Evolutionary conservation across 257 asterid genomes (phyloP).

Genomic region (Apocynum venetum): DNA sequence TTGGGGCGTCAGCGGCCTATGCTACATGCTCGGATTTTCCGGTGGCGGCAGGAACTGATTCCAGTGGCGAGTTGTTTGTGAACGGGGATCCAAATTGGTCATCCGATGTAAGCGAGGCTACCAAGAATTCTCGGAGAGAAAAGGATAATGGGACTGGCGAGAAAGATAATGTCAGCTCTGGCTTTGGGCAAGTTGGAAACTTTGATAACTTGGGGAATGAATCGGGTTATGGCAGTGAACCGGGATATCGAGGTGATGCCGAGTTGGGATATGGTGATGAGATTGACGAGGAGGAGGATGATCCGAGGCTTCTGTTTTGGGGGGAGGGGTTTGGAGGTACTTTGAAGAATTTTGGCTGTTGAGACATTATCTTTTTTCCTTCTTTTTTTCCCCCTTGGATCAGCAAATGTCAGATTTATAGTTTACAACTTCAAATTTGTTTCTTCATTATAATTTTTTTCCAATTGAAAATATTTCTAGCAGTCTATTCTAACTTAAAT

Average conservation of each 20-base stretch:
- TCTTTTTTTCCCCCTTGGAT: not conserved
- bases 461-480: not conserved
- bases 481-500: not conserved
- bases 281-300: slow-evolving; percentile 75
- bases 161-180: slow-evolving; percentile 43
- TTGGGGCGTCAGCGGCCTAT: slow-evolving; percentile 81
- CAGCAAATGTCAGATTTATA: not conserved
- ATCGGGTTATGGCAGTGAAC: slow-evolving; percentile 95
- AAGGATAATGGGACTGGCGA: slow-evolving; percentile 53
- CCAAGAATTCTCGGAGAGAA: slow-evolving; percentile 53
- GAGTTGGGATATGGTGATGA: slow-evolving; percentile 86
- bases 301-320: slow-evolving; percentile 66
- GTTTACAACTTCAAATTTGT: not conserved
- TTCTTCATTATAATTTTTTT: not conserved
- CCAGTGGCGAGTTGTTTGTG: slow-evolving; percentile 89
- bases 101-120: slow-evolving; percentile 81
- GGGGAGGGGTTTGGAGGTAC: slow-evolving; percentile 84
- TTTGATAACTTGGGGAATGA: slow-evolving; percentile 59
- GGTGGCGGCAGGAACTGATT: slow-evolving; percentile 80
- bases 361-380: not conserved
- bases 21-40: slow-evolving; percentile 91
- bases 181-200: slow-evolving; percentile 54
- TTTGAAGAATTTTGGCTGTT: slow-evolving; percentile 2
- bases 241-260: slow-evolving; percentile 89
- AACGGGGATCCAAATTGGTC: slow-evolving; percentile 84